Base-by-base conservation (phyloP, 2,329 filamentous ascomycete genomes). In the Metarhizium rileyi region DNA sequence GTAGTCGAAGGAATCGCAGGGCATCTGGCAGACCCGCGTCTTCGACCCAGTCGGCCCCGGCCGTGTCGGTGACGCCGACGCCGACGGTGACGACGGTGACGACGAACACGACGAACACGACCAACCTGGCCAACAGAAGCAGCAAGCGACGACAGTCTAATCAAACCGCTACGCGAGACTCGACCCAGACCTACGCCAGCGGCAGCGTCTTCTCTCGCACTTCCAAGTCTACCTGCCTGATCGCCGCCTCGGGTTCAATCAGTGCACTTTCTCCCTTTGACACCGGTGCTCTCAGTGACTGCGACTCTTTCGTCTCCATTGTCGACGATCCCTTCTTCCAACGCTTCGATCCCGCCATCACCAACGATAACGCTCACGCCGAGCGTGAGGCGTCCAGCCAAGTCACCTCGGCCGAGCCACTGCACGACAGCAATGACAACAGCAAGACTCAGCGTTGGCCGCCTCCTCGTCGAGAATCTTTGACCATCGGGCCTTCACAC, bases 291-390 rank as follows among this genome's bases (percentile, higher is more conserved):
- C 58, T 14, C 22, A 18, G 56, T 47, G 62, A 64, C 57, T 69
- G 74, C 52, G 72, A 74, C 56, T 80, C 76, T 18, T 65, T 78
- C 54, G 62, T 69, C 46, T 78, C 75, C 52, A 75, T 79, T 53
- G 65, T 76, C 59, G 73, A 80, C 69, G 75, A 78, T 55, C 74
- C 74, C 27, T 77, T 78, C 61, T 75, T 77, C 64, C 70, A 71
- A 57, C 70, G 68, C 54, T 72, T 73, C 55, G 64, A 72, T 60
- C 56, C 56, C 28, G 55, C 60, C 49, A 52, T 57, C 48, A 57
- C 62, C 53, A n/a, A n/a, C n/a, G n/a, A n/a, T n/a, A n/a, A n/a
- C n/a, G 54, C 58, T 22, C 54, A 59, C 52, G 52, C 52, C 25
- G 57, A 57, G 46, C 59, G 56, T 50, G 50, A 53, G 40, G 48